Percentiles rank a stretch among this genome's conserved stretches.
Evolutionary conservation across 352 stramenopile genomes (phyloP).

Genomic region (Globisporangium viniferum): DNA sequence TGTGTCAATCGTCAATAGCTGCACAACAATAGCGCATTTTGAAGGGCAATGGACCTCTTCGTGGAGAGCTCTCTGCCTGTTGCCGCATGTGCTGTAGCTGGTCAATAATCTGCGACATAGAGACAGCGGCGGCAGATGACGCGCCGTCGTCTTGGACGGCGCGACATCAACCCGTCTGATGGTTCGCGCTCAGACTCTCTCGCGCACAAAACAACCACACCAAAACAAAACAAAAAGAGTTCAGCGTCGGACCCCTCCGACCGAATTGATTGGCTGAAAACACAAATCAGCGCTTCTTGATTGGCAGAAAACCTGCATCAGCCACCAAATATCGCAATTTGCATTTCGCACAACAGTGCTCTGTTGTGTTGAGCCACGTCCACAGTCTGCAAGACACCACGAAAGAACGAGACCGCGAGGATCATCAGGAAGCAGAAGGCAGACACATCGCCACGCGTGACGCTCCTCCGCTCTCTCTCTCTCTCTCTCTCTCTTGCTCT

Average conservation of each 20-base stretch:
- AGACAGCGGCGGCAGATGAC: not conserved
- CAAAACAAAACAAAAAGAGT: not conserved
- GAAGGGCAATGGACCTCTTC: not conserved
- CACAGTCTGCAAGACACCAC: not conserved
- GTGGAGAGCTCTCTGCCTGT: not conserved
- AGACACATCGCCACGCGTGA: not conserved
- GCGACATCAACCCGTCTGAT: not conserved
- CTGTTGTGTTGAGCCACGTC: not conserved
- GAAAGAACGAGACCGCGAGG: not conserved
- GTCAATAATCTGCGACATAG: not conserved
- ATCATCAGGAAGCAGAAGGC: not conserved
- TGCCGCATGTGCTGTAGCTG: not conserved
- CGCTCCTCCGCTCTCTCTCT: not conserved
- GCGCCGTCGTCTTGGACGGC: not conserved
- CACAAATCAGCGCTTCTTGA: not conserved
- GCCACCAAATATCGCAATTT: not conserved
- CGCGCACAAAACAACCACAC: not conserved
- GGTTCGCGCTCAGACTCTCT: not conserved
- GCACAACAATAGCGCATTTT: not conserved
- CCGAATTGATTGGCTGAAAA: not conserved
- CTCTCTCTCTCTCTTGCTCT: not conserved
- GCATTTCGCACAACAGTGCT: not conserved
- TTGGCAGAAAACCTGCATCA: constrained; percentile 14
- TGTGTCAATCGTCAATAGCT: not conserved
- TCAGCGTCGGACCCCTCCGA: not conserved